These are phyloP conservation scores for Juglanconis sp. DNA, from an alignment of 2,329 filamentous ascomycete species.

Conservation along the genomic window DNA sequence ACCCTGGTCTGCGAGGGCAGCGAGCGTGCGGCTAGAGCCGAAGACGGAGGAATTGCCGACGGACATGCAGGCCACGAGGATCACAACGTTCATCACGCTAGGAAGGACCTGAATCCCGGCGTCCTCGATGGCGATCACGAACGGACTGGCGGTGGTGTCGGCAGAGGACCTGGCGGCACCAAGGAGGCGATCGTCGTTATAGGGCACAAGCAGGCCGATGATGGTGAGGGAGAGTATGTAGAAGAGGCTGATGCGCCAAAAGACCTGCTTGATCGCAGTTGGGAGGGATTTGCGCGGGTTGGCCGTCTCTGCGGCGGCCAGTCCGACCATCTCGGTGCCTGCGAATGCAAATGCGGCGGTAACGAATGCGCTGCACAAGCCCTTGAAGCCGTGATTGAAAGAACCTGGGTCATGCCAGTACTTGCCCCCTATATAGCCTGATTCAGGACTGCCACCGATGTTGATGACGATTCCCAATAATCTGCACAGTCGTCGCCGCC, in stretches of 20 bases:
- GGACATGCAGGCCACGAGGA: slow-evolving; percentile 83
- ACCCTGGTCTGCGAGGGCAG: slow-evolving; percentile 82
- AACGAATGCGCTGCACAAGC: slow-evolving; percentile 75
- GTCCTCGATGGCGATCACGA: slow-evolving; percentile 87
- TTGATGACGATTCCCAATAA: slow-evolving; percentile 84
- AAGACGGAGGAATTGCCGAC: slow-evolving; percentile 92
- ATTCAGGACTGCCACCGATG: slow-evolving; percentile 70
- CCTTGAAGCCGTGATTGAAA: slow-evolving; percentile 79
- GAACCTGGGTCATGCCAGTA: slow-evolving; percentile 81
- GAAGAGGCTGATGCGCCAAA: slow-evolving; percentile 90
- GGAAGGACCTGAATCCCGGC: slow-evolving; percentile 79
- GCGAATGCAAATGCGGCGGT: slow-evolving; percentile 74
- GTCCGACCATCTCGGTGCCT: slow-evolving; percentile 72
- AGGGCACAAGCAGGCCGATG: slow-evolving; percentile 79
- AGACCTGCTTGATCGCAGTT: slow-evolving; percentile 87
- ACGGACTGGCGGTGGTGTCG: slow-evolving; percentile 55
- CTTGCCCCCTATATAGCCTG: slow-evolving; percentile 74
- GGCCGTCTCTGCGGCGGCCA: slow-evolving; percentile 74
- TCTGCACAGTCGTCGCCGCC: slow-evolving; percentile 38
- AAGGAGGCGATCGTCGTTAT: slow-evolving; percentile 62
- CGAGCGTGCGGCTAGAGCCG: slow-evolving; percentile 84
- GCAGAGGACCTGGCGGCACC: slow-evolving; percentile 42
- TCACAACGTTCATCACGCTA: slow-evolving; percentile 92
- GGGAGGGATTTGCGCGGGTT: slow-evolving; percentile 79
- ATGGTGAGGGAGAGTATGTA: slow-evolving; percentile 81